phyloP scores from a whole-genome alignment of 345 rosid species.

The Erysimum cheiranthoides region DNA sequence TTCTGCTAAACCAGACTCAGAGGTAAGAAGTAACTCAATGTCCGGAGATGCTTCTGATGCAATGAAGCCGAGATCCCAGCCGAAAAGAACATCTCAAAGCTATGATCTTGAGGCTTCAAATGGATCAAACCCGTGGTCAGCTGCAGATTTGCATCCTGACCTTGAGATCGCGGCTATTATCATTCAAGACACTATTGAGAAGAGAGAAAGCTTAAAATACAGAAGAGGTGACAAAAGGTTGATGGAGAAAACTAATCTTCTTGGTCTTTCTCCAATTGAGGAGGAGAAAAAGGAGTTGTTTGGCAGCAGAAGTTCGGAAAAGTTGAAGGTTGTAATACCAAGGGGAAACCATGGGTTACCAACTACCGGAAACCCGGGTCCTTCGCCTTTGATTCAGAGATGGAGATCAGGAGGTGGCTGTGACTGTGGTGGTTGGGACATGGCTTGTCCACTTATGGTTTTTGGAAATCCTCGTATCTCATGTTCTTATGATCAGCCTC shows the following conservation, averaged over 20 bases:
- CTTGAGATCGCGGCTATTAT: constrained; percentile 80
- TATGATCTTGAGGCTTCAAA: constrained; percentile 51
- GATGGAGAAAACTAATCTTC: constrained; percentile 47
- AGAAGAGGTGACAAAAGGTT: constrained; percentile 49
- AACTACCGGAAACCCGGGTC: constrained; percentile 53
- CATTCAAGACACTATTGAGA: constrained; percentile 69
- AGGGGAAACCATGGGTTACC: constrained; percentile 86
- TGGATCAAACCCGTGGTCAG: constrained; percentile 55
- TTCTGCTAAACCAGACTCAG: constrained; percentile 47
- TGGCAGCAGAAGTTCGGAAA: constrained; percentile 38
- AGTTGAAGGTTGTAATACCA: constrained; percentile 74
- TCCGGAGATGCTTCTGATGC: constrained; percentile 45
- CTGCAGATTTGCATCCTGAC: constrained; percentile 59
- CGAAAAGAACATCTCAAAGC: constrained; percentile 39
- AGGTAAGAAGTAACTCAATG: constrained; percentile 42
- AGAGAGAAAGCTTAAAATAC: constrained; percentile 76
- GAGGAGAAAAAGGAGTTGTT: constrained; percentile 49
- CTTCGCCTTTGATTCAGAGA: constrained; percentile 79
- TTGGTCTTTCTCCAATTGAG: constrained; percentile 43
- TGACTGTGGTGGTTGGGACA: constrained; percentile 99
- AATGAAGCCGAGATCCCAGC: constrained; percentile 48
- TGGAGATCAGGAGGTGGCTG: constrained; percentile 97
- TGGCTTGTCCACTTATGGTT: constrained; percentile 87
- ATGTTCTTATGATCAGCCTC: constrained; percentile 60
- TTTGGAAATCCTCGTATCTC: constrained; percentile 63